Percentiles rank a stretch among this genome's conserved stretches.
Evolutionary conservation across 1,139 yeast species (phyloP).

Genomic region (Pichia sp.): DNA sequence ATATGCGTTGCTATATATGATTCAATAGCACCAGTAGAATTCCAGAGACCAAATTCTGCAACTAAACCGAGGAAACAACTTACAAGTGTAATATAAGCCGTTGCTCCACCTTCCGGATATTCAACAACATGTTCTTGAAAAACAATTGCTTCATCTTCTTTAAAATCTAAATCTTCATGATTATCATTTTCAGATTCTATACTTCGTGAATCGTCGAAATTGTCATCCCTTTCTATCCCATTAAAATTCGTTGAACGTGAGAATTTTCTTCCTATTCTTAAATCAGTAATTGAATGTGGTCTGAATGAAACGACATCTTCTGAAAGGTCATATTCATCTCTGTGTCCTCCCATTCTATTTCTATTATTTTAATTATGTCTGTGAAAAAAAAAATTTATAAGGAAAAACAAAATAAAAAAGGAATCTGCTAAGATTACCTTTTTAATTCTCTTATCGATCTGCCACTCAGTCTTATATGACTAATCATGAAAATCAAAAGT

Average conservation of each 20-base stretch:
- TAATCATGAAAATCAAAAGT: too few species aligned
- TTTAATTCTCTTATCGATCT: too few species aligned
- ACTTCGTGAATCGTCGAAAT: not conserved
- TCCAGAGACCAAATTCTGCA: slow-evolving; percentile 60
- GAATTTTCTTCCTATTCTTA: not conserved
- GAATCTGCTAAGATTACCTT: too few species aligned
- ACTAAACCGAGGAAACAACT: slow-evolving; percentile 62
- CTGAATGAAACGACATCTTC: slow-evolving; percentile 10
- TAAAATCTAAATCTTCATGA: slow-evolving; percentile 4
- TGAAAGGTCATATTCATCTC: slow-evolving; percentile 1
- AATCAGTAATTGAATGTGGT: slow-evolving; percentile 10
- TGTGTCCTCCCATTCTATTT: too few species aligned
- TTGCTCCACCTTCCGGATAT: slow-evolving; percentile 58
- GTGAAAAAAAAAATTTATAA: too few species aligned
- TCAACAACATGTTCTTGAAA: slow-evolving; percentile 21
- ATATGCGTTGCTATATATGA: slow-evolving; percentile 56
- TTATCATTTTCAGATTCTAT: not conserved
- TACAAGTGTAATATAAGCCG: slow-evolving; percentile 49
- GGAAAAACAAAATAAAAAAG: too few species aligned
- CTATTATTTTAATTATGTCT: too few species aligned
- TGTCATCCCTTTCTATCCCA: not conserved
- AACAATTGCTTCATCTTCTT: not conserved
- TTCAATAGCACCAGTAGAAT: slow-evolving; percentile 65
- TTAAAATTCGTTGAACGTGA: not conserved
- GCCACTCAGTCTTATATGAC: too few species aligned